A percentile compares a stretch with the other conserved stretches of the same genome.
Conservation (phyloP, 2,329 filamentous ascomycete species). For the Tympanopsis confertula region DNA sequence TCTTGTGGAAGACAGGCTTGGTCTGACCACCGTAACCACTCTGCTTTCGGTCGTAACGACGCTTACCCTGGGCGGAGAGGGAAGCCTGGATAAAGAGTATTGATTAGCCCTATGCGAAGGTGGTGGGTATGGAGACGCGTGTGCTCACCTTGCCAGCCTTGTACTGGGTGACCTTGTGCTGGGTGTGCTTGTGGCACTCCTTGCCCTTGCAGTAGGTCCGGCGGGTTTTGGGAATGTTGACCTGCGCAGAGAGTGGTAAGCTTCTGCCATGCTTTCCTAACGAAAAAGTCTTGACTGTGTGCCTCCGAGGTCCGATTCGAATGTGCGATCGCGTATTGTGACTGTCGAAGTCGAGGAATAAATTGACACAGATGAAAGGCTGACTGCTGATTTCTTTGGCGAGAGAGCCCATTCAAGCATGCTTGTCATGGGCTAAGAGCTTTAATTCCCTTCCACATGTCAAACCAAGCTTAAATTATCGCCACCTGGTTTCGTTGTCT, state of each 20-base stretch:
- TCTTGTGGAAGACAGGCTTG: slow-evolving; percentile 99
- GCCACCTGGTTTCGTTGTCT: too few species aligned
- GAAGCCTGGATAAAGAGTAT: slow-evolving; percentile 48
- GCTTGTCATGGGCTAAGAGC: too few species aligned
- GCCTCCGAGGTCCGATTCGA: slow-evolving; percentile 5
- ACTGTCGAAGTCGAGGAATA: background rate
- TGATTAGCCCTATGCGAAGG: slow-evolving; percentile 1
- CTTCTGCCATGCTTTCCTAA: slow-evolving; percentile 3
- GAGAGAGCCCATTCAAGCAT: background rate
- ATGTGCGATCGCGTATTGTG: too few species aligned
- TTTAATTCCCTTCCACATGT: too few species aligned
- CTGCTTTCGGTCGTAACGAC: slow-evolving; percentile 98
- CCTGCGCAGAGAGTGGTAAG: slow-evolving; percentile 35
- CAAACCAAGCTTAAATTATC: too few species aligned
- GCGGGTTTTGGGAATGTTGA: slow-evolving; percentile 97
- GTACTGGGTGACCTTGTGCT: slow-evolving; percentile 93
- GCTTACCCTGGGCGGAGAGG: slow-evolving; percentile 96
- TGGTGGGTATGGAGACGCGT: slow-evolving; percentile 6
- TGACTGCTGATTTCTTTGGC: background rate
- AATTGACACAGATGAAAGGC: background rate
- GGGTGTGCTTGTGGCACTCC: slow-evolving; percentile 83
- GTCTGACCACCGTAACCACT: slow-evolving; percentile 99
- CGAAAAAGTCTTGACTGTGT: background rate
- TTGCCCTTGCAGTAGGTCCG: slow-evolving; percentile 97
- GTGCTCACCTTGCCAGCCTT: slow-evolving; percentile 74